Percentiles rank a stretch among this genome's conserved stretches.
phyloP scores from a whole-genome alignment of 371 early-diverging fungal genomes.

The Mortierella polycephala region DNA sequence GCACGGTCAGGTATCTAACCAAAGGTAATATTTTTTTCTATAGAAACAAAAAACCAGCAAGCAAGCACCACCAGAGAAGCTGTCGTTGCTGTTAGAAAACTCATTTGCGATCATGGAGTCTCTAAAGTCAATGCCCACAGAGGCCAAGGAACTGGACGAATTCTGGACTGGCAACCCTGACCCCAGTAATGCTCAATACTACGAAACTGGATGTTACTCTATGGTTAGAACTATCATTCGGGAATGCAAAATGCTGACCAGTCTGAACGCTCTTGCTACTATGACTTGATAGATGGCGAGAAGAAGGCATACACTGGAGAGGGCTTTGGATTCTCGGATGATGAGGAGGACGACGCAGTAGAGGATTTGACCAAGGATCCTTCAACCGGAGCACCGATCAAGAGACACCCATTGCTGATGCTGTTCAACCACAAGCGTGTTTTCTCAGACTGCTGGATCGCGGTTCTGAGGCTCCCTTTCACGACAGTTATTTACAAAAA shows the following conservation, averaged over 20 bases:
- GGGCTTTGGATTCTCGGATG: conserved; percentile 54
- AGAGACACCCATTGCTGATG: conserved; percentile 31
- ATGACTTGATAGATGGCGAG: conserved; percentile 13
- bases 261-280: not conserved
- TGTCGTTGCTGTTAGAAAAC: conserved; percentile 59
- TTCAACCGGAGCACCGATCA: conserved; percentile 11
- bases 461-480: conserved; percentile 78
- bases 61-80: conserved; percentile 21
- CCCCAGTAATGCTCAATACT: conserved; percentile 24
- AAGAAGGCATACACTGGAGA: conserved; percentile 47
- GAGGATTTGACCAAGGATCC: conserved; percentile 36
- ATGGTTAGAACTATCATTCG: no score
- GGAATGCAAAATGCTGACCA: no score
- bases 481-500: conserved; percentile 79
- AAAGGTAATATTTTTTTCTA: conserved; percentile 3
- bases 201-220: no score
- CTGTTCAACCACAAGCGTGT: conserved; percentile 46
- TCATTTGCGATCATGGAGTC: conserved; percentile 65
- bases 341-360: conserved; percentile 54
- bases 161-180: conserved; percentile 69
- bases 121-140: conserved; percentile 70
- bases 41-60: conserved; percentile 49
- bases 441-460: conserved; percentile 81
- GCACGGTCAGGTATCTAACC: conserved; percentile 20
- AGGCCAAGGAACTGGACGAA: conserved; percentile 67